phyloP scores from a whole-genome alignment of 2,329 filamentous ascomycete genomes.

The Fusarium vanettenii region DNA sequence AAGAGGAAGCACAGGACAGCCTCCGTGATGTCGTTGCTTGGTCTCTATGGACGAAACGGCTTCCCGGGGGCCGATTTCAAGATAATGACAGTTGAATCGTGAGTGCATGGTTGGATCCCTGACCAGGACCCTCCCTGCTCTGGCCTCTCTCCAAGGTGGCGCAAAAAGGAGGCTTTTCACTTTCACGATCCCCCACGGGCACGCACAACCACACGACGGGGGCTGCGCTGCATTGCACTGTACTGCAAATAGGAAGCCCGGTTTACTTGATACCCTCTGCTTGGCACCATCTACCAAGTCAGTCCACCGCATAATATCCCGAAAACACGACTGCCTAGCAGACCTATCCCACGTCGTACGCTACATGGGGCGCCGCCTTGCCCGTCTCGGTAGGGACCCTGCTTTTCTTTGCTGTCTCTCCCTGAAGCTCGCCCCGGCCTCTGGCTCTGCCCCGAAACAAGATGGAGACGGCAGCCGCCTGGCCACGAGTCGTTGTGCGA shows the following conservation, averaged over 20 bases:
- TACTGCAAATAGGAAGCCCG: conserved; percentile 16
- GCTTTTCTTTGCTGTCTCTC: conserved; percentile 12
- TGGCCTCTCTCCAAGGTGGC: neutral
- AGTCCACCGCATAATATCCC: conserved; percentile 42
- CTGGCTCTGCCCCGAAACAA: conserved; percentile 4
- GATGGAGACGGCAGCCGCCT: conserved; percentile 14
- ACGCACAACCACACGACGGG: neutral
- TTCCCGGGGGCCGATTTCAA: conserved; percentile 5
- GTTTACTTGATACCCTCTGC: conserved; percentile 24
- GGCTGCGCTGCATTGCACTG: neutral
- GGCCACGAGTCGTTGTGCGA: conserved; percentile 6
- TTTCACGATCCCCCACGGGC: neutral
- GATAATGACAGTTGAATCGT: neutral
- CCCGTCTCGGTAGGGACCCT: conserved; percentile 29
- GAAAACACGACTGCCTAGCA: conserved; percentile 37
- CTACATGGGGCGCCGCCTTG: conserved; percentile 17
- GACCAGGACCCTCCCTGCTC: neutral
- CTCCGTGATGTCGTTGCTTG: conserved; percentile 9
- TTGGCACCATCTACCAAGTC: conserved; percentile 31
- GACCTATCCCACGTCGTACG: conserved; percentile 23
- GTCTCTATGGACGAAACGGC: conserved; percentile 6
- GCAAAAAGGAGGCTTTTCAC: conserved; percentile 3
- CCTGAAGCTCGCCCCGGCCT: conserved; percentile 2
- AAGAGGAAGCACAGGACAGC: neutral
- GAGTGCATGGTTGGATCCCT: neutral